Conservation (phyloP, 139 green algal genomes). For the Pleodorina starrii region DNA sequence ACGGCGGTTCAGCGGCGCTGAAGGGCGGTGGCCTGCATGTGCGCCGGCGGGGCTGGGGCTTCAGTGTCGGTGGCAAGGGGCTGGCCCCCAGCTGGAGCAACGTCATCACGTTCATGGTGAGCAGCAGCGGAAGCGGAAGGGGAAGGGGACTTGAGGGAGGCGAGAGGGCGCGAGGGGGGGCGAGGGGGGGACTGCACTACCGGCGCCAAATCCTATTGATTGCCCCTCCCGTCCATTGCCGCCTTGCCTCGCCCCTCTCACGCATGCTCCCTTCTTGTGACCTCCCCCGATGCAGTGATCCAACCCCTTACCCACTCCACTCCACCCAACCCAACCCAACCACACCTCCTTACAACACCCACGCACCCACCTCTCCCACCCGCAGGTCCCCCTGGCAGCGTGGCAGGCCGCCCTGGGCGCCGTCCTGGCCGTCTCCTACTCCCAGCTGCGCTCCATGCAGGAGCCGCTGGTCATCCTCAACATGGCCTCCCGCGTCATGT, state of each 20-base stretch:
- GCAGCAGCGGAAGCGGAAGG: background rate
- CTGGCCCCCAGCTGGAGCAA: background rate
- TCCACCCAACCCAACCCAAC: background rate
- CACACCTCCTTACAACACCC: background rate
- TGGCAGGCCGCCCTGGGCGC: constrained; percentile 49
- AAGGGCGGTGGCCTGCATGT: background rate
- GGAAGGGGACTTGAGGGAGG: background rate
- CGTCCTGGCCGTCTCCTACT: constrained; percentile 35
- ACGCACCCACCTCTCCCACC: background rate
- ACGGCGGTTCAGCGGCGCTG: background rate
- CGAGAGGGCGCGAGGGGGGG: background rate
- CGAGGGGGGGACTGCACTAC: no score
- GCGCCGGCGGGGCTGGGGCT: background rate
- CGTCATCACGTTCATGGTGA: constrained; percentile 12
- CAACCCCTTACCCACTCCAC: background rate
- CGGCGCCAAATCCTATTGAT: no score
- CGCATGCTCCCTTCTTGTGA: background rate
- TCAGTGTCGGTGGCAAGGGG: constrained; percentile 33
- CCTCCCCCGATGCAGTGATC: background rate
- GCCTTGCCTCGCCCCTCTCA: background rate
- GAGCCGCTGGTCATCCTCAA: constrained; percentile 44
- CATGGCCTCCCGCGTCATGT: constrained; percentile 48
- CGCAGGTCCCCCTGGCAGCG: constrained; percentile 48
- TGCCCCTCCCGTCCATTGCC: background rate
- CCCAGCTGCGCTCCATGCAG: constrained; percentile 53